Conservation (phyloP, 148 eudicot species). For the Camellia granthamiana region DNA sequence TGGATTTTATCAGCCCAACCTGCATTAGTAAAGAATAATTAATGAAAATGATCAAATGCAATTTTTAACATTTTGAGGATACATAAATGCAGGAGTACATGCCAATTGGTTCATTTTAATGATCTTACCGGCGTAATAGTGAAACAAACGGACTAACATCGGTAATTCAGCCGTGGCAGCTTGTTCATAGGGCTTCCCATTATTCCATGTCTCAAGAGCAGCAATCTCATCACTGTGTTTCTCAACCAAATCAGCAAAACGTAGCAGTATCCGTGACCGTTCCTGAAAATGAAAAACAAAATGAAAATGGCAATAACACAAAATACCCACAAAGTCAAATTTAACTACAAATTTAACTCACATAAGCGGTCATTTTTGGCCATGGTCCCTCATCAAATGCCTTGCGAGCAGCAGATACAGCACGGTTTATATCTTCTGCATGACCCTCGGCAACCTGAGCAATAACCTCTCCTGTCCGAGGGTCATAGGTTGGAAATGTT, state of each 20-base stretch:
- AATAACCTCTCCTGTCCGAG: conserved; percentile 85
- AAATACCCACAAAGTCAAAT: neutral
- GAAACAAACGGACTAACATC: conserved; percentile 48
- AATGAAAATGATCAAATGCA: neutral
- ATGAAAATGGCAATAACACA: neutral
- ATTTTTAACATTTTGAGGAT: neutral
- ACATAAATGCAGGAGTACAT: neutral
- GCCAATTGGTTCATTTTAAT: neutral
- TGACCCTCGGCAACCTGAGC: conserved; percentile 83
- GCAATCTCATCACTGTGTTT: conserved; percentile 57
- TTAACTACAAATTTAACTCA: conserved; percentile 17
- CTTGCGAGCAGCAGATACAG: conserved; percentile 90
- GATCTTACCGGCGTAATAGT: conserved; percentile 59
- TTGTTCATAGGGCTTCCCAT: conserved; percentile 57
- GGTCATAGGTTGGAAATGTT: conserved; percentile 85
- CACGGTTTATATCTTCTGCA: conserved; percentile 77
- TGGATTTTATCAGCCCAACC: conserved; percentile 38
- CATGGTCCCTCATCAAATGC: conserved; percentile 99
- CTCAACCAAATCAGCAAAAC: conserved; percentile 63
- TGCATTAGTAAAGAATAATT: conserved; percentile 11
- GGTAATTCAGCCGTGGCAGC: conserved; percentile 43
- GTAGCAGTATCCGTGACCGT: conserved; percentile 47
- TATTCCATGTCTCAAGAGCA: conserved; percentile 61
- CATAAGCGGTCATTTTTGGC: conserved; percentile 97
- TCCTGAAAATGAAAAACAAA: conserved; percentile 33